Evolutionary conservation across 768 basidiomycete species (phyloP).

Genomic region (Pleurotus sapidus): DNA sequence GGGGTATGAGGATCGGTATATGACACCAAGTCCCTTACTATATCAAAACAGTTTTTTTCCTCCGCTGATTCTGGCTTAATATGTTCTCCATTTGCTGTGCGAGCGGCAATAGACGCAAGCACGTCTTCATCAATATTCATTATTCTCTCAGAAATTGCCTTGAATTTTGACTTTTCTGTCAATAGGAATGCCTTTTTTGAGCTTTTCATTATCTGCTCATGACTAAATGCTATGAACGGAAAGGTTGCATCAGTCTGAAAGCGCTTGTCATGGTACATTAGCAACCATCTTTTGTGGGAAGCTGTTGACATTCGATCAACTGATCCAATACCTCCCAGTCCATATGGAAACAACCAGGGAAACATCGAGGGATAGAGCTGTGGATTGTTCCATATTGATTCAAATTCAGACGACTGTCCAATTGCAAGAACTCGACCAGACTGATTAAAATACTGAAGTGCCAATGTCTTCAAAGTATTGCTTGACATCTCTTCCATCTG

Average conservation of each 20-base stretch:
- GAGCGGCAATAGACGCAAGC: slow-evolving; percentile 10
- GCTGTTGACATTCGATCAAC: slow-evolving; percentile 13
- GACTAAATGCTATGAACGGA: slow-evolving; percentile 34
- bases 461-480: slow-evolving; percentile 16
- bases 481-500: slow-evolving; percentile 10
- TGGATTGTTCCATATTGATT: slow-evolving; percentile 31
- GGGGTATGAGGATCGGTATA: no score
- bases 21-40: slow-evolving; percentile 18
- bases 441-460: slow-evolving; percentile 22
- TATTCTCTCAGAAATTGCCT: slow-evolving; percentile 12
- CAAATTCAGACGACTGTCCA: slow-evolving; percentile 20
- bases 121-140: slow-evolving; percentile 12
- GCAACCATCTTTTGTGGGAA: slow-evolving; percentile 21
- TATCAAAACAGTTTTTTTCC: slow-evolving; percentile 17
- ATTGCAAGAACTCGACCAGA: slow-evolving; percentile 23
- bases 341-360: slow-evolving; percentile 41
- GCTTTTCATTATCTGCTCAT: slow-evolving; percentile 29
- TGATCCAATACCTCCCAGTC: slow-evolving; percentile 30
- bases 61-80: slow-evolving; percentile 12
- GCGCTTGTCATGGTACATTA: slow-evolving; percentile 36
- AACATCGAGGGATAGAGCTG: slow-evolving; percentile 32
- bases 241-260: slow-evolving; percentile 36
- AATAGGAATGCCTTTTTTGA: slow-evolving; percentile 15
- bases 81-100: slow-evolving; percentile 4
- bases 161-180: slow-evolving; percentile 14